phyloP scores from a whole-genome alignment of 371 early-diverging fungal genomes.

The Nematocida sp. region DNA sequence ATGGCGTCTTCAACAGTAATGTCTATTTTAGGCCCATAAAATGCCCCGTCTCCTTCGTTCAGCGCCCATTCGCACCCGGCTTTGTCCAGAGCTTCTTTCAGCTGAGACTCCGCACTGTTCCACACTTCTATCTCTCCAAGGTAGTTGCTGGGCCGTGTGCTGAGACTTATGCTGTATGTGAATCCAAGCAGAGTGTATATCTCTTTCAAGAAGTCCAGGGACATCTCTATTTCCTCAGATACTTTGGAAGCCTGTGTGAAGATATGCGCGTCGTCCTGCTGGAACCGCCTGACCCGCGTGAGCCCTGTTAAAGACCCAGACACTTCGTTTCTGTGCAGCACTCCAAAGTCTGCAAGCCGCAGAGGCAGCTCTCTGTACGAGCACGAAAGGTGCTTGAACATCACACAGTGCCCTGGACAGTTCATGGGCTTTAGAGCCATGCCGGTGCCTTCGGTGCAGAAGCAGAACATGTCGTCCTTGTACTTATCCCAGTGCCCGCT shows the following conservation, averaged over 20 bases:
- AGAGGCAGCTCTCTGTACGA: conserved; percentile 90
- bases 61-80: conserved; percentile 75
- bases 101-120: conserved; percentile 76
- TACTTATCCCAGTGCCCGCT: conserved; percentile 98
- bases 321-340: conserved; percentile 92
- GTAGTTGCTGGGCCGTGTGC: conserved; percentile 90
- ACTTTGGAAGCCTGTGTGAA: conserved; percentile 83
- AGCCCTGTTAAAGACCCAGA: conserved; percentile 90
- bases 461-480: conserved; percentile 91
- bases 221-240: conserved; percentile 71
- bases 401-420: conserved; percentile 97
- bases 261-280: conserved; percentile 99
- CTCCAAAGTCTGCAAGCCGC: conserved; percentile 96
- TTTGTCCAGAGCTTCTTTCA: conserved; percentile 73
- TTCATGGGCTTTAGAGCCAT: conserved; percentile 96
- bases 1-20: conserved; percentile 87
- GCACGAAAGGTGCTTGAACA: conserved; percentile 81
- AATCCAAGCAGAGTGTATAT: conserved; percentile 76
- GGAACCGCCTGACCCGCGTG: conserved; percentile 95
- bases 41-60: conserved; percentile 96
- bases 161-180: conserved; percentile 74
- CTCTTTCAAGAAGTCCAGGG: conserved; percentile 75
- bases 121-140: conserved; percentile 81
- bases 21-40: conserved; percentile 99
- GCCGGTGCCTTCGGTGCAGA: conserved; percentile 76